Evolutionary conservation across 345 rosid species (phyloP).

Genomic region (Syzygium jambos): DNA sequence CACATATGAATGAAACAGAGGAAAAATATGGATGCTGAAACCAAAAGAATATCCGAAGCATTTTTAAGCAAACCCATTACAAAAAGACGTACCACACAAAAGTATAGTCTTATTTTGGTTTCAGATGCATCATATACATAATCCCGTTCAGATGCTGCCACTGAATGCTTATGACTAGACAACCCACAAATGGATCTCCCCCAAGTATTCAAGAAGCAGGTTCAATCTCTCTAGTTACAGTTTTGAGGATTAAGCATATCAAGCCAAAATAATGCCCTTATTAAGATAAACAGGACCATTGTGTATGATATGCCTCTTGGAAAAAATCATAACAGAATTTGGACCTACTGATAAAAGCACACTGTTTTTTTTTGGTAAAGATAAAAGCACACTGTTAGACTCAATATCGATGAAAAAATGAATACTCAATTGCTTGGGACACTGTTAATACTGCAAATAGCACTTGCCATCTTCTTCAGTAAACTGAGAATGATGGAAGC

Average conservation of each 20-base stretch:
- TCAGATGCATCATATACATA: background rate
- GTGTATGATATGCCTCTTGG: background rate
- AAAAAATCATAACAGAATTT: background rate
- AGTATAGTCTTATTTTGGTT: background rate
- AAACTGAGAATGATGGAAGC: background rate
- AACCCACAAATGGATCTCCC: background rate
- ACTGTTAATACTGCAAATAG: background rate
- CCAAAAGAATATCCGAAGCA: background rate
- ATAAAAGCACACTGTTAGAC: background rate
- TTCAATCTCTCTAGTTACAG: background rate
- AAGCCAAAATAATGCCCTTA: background rate
- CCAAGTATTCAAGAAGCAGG: background rate
- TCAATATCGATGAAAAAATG: background rate
- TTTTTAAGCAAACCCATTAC: background rate
- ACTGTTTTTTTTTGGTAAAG: no score
- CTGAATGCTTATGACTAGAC: background rate
- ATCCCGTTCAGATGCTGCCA: background rate
- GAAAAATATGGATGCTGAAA: background rate
- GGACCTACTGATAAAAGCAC: background rate
- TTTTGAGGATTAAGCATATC: background rate
- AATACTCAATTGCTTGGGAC: background rate
- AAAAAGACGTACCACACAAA: background rate
- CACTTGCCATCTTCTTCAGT: background rate
- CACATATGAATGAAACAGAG: background rate
- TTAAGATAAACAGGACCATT: background rate